A percentile compares a stretch with the other conserved stretches of the same genome.
Evolutionary conservation across 2,329 filamentous ascomycete species (phyloP).

Genomic region (Fusarium tuaranense): DNA sequence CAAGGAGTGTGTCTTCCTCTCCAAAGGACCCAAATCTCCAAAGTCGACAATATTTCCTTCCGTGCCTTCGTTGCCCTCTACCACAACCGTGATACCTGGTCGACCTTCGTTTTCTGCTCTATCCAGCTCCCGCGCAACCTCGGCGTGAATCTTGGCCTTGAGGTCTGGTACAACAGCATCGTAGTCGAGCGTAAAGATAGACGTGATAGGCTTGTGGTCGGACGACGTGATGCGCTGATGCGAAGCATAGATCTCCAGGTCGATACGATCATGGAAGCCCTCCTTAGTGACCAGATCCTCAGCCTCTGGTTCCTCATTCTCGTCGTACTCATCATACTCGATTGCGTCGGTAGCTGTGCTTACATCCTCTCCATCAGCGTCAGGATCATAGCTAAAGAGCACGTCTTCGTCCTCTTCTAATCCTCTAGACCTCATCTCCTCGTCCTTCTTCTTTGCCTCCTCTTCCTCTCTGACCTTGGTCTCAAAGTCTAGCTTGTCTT

Average conservation of each 20-base stretch:
- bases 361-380: constrained; percentile 71
- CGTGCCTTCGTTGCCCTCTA: constrained; percentile 67
- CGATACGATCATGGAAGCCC: constrained; percentile 66
- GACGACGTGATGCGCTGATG: constrained; percentile 92
- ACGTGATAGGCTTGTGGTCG: constrained; percentile 92
- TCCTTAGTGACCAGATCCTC: constrained; percentile 68
- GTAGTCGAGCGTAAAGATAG: constrained; percentile 86
- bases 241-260: constrained; percentile 79
- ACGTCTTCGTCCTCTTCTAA: constrained; percentile 86
- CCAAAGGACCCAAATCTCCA: constrained; percentile 77
- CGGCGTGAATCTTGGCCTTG: constrained; percentile 85
- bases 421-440: constrained; percentile 86
- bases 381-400: constrained; percentile 90
- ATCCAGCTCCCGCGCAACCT: constrained; percentile 89
- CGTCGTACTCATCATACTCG: constrained; percentile 71
- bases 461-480: constrained; percentile 72
- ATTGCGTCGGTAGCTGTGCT: constrained; percentile 49
- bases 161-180: constrained; percentile 87
- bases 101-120: constrained; percentile 91
- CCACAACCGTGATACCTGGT: constrained; percentile 83
- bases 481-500: constrained; percentile 75
- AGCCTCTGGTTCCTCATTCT: constrained; percentile 57
- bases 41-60: constrained; percentile 76
- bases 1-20: constrained; percentile 73
- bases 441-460: constrained; percentile 77